Conservation (phyloP, 345 rosid genomes). For the Theobroma cacao region DNA sequence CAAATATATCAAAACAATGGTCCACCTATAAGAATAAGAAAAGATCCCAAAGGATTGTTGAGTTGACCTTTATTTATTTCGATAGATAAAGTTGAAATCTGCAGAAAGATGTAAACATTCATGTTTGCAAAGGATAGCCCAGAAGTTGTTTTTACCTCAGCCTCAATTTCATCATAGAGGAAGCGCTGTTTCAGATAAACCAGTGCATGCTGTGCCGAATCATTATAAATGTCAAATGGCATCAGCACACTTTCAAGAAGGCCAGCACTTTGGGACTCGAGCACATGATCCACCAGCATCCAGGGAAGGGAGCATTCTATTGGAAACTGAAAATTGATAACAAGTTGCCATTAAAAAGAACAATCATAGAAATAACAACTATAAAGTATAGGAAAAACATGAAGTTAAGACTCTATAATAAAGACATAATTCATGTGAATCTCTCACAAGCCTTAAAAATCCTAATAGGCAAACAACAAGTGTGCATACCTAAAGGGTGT, state of each 20-base stretch:
- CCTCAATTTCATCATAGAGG: conserved; percentile 99
- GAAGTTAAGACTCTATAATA: neutral
- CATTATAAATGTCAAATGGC: conserved; percentile 97
- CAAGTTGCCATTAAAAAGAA: neutral
- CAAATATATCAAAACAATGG: conserved; percentile 95
- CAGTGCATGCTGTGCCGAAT: conserved; percentile 98
- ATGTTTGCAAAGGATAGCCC: neutral
- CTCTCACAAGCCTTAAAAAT: neutral
- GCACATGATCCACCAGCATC: conserved; percentile 93
- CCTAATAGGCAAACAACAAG: neutral
- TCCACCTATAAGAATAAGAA: conserved; percentile 65
- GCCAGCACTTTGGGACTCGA: conserved; percentile 76
- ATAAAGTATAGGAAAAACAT: conserved; percentile 6
- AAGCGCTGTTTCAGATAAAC: conserved; percentile 81
- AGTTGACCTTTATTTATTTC: neutral
- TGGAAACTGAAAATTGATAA: conserved; percentile 62
- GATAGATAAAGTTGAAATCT: neutral
- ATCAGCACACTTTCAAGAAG: conserved; percentile 89
- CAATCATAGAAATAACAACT: neutral
- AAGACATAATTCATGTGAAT: neutral
- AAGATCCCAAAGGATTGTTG: neutral
- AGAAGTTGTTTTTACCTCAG: conserved; percentile 62
- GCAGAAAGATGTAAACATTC: neutral
- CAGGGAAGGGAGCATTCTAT: conserved; percentile 99
- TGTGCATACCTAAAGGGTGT: neutral